Evolutionary conservation across 2,329 filamentous ascomycete genomes (phyloP).

Genomic region (Aspergillus calidoustus): DNA sequence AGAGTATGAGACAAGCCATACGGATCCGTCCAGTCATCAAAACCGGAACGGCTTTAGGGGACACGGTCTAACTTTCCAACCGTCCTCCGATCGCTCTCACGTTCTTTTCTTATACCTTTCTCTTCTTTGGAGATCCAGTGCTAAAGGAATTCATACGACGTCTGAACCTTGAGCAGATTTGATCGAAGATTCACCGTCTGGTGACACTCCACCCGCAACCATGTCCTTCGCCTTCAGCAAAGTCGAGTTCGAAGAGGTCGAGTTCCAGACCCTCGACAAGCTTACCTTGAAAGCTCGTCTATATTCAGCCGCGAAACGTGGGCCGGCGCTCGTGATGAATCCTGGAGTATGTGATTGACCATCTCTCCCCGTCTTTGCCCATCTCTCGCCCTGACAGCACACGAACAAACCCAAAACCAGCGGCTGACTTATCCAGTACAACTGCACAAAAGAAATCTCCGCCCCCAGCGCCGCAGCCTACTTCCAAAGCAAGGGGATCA

Average conservation of each 20-base stretch:
- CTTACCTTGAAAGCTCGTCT: constrained; percentile 45
- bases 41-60: too few relatives aligned
- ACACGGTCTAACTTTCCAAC: too few relatives aligned
- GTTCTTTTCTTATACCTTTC: too few relatives aligned
- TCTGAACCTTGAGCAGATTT: too few relatives aligned
- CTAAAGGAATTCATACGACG: too few relatives aligned
- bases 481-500: constrained; percentile 31
- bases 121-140: too few relatives aligned
- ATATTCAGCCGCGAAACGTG: constrained; percentile 34
- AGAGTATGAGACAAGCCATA: too few relatives aligned
- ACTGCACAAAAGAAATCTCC: constrained; percentile 36
- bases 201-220: constrained; percentile 35
- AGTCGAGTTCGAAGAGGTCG: constrained; percentile 31
- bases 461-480: constrained; percentile 25
- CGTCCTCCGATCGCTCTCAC: too few relatives aligned
- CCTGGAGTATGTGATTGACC: constrained; percentile 21
- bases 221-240: neutral
- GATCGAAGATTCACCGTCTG: constrained; percentile 44
- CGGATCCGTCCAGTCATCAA: too few relatives aligned
- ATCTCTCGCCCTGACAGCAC: too few relatives aligned
- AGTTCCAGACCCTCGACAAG: constrained; percentile 50
- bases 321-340: constrained; percentile 26
- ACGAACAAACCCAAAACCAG: too few relatives aligned
- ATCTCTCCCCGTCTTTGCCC: too few relatives aligned
- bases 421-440: constrained; percentile 29